Evolutionary conservation across 176 grass and related monocot species (phyloP).

Genomic region (Cocos nucifera): DNA sequence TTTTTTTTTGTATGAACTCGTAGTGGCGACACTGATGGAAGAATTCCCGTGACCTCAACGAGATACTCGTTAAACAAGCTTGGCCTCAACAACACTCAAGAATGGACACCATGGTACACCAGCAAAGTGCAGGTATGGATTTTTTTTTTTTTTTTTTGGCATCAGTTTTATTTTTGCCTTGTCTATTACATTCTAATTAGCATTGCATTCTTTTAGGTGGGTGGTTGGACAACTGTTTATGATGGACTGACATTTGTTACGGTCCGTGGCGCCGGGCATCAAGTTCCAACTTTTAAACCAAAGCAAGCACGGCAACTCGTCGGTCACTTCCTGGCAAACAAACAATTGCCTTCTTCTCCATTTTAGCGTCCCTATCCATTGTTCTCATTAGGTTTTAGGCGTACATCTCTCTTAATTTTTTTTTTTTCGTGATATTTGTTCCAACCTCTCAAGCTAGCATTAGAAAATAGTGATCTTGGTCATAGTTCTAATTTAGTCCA

Average conservation of each 20-base stretch:
- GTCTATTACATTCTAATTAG: too few relatives aligned
- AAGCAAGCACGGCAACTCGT: constrained; percentile 6
- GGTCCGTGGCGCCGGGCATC: constrained; percentile 9
- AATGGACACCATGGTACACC: constrained; percentile 38
- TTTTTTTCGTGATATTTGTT: too few relatives aligned
- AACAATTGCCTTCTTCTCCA: constrained; percentile 1
- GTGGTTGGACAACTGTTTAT: constrained; percentile 7
- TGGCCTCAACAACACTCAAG: constrained; percentile 25
- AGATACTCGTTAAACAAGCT: constrained; percentile 47
- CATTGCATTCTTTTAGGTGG: neutral
- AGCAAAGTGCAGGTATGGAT: constrained; percentile 24
- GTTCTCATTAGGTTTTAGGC: too few relatives aligned
- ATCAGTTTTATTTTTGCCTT: too few relatives aligned
- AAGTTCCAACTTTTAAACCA: constrained; percentile 15
- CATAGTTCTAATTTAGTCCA: too few relatives aligned
- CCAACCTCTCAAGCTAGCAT: too few relatives aligned
- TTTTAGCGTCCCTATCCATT: too few relatives aligned
- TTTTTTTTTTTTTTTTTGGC: too few relatives aligned
- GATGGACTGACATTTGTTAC: constrained; percentile 16
- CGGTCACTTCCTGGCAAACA: constrained; percentile 13
- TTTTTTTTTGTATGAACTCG: neutral
- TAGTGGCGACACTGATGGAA: constrained; percentile 43
- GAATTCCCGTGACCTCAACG: constrained; percentile 45
- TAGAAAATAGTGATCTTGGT: too few relatives aligned
- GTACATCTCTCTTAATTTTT: too few relatives aligned